These are phyloP conservation scores for Eimeria acervulina DNA, from an alignment of 169 alveolate genomes.

Conservation along the genomic window DNA sequence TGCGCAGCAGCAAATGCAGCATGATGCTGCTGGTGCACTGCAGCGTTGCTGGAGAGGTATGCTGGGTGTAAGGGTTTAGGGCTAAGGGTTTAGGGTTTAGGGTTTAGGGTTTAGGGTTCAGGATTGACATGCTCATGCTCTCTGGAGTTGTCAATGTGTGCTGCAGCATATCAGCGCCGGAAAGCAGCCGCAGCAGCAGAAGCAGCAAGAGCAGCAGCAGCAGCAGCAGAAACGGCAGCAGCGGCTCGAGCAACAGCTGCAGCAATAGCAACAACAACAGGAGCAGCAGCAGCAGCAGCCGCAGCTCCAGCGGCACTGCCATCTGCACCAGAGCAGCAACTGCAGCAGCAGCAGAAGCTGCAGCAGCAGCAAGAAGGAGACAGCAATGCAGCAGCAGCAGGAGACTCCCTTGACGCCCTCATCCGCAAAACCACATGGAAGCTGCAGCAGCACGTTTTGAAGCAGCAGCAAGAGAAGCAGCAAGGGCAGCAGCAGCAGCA, in stretches of 20 bases:
- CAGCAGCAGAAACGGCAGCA: constrained; percentile 21
- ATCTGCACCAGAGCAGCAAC: background rate
- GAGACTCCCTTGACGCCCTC: constrained; percentile 6
- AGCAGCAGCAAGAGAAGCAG: constrained; percentile 55
- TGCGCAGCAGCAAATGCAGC: constrained; percentile 51
- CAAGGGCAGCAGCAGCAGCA: constrained; percentile 43
- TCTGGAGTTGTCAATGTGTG: background rate
- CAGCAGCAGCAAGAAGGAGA: constrained; percentile 25
- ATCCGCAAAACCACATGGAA: constrained; percentile 51
- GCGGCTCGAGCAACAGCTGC: background rate
- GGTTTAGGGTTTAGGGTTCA: constrained; percentile 31
- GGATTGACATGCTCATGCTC: background rate
- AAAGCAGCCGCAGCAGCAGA: constrained; percentile 29
- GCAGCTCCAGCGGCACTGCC: constrained; percentile 18
- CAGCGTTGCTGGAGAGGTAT: constrained; percentile 56
- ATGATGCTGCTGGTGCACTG: constrained; percentile 27
- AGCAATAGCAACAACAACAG: constrained; percentile 29
- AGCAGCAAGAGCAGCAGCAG: constrained; percentile 19
- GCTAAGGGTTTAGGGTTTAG: constrained; percentile 12
- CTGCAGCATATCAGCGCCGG: constrained; percentile 1
- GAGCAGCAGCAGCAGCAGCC: constrained; percentile 34
- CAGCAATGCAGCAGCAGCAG: constrained; percentile 16
- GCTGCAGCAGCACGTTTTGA: constrained; percentile 62
- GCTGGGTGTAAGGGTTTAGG: background rate
- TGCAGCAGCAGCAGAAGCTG: constrained; percentile 15